A percentile compares a stretch with the other conserved stretches of the same genome.
phyloP scores from a whole-genome alignment of 225 moss, liverwort and hornwort genomes.

The Takakia lepidozioides region DNA sequence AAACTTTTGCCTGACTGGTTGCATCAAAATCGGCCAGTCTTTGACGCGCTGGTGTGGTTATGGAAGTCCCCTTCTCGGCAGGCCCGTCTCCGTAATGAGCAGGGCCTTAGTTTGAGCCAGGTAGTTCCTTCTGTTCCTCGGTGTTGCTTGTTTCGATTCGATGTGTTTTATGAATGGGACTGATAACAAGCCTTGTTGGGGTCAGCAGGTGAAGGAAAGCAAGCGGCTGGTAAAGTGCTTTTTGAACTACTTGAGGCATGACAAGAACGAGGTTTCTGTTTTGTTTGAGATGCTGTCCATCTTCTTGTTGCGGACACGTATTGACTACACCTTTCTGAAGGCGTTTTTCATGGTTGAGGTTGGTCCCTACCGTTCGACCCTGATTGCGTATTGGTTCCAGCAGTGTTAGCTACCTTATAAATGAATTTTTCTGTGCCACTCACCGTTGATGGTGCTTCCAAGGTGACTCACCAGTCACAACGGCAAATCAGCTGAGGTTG shows the following conservation, averaged over 20 bases:
- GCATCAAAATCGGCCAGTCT: slow-evolving; percentile 71
- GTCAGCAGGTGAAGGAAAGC: slow-evolving; percentile 89
- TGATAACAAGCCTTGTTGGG: no score
- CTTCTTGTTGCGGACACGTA: slow-evolving; percentile 92
- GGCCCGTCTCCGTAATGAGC: slow-evolving; percentile 77
- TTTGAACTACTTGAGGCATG: slow-evolving; percentile 90
- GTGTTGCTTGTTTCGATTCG: no score
- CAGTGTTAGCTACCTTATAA: no score
- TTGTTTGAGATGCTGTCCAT: slow-evolving; percentile 99
- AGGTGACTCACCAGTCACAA: no score
- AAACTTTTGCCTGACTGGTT: slow-evolving; percentile 94
- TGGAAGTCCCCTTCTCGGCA: slow-evolving; percentile 92
- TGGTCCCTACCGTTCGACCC: slow-evolving; percentile 1
- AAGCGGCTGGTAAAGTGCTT: slow-evolving; percentile 97
- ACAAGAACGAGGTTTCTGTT: slow-evolving; percentile 93
- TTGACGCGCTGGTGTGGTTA: slow-evolving; percentile 88
- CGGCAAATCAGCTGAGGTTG: no score
- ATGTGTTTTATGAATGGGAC: no score
- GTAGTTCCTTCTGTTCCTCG: slow-evolving; percentile 5
- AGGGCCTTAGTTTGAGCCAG: slow-evolving; percentile 87
- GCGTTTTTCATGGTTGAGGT: slow-evolving; percentile 99
- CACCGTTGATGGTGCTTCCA: no score
- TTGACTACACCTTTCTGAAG: slow-evolving; percentile 97
- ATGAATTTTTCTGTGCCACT: no score
- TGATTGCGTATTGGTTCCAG: no score